Base-by-base conservation (phyloP, 139 green algal genomes). In the Klebsormidium nitens region DNA sequence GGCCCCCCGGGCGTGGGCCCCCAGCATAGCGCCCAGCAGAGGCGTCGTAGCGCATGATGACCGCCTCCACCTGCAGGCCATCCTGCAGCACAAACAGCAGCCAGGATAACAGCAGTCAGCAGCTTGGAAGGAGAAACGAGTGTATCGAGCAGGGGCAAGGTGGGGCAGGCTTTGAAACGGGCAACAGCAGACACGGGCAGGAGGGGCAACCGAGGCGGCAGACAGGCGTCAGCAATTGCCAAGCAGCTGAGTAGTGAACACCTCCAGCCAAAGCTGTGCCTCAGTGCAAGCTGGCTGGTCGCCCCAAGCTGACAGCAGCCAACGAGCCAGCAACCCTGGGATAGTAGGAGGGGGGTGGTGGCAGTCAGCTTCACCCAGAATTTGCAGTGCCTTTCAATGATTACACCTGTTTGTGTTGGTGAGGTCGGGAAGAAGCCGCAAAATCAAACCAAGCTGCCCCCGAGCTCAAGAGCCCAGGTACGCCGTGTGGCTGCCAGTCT, bases 11-110 rank as follows among this genome's bases (percentile, higher is more conserved):
- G 47, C 37, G 34, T 35, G 35, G 36, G 19, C 42, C 47, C 6
- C 67, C 73, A 1, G 34, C 28, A 26, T 77, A 79, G n/a, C 40
- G 29, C 26, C 74, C 69, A 8, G 28, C 50, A 58, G 71, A 75
- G 39, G 71, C 26, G 47, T 73, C 75, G 34, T 84, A 66, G n/a
- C 74, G 73, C 74, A 84, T 81, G 31, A 84, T 64, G n/a, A 81
- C 72, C 23, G 87, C 76, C 72, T 98, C 93, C 38, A 97, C 86
- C 36, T 84, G 71, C 65, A 95, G 77, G 19, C 93, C 92, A 60
- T 97, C 93, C 81, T 97, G 90, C 66, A 96, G 81, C 79, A 67
- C 38, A 59, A 23, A 67, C 8, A 67, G 6, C 23, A 61, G 6
- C 8, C 8, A 29, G 17, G 17, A n/a, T n/a, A n/a, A n/a, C n/a